These are phyloP conservation scores for Guadua angustifolia DNA, from an alignment of 176 grass and related monocot species.

Conservation along the genomic window DNA sequence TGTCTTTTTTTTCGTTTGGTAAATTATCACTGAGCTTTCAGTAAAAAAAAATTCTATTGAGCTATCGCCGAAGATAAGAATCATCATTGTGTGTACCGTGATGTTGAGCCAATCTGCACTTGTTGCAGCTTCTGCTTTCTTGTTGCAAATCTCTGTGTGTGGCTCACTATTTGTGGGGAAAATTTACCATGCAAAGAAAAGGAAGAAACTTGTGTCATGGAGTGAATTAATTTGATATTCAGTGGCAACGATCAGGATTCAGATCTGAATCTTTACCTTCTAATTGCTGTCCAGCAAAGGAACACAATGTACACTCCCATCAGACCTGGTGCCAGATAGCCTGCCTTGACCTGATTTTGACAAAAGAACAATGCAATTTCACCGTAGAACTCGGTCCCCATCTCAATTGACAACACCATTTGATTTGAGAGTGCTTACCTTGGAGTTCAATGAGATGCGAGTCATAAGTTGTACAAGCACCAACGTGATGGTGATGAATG, in stretches of 20 bases:
- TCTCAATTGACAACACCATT: background rate
- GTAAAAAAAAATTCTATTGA: too few species aligned
- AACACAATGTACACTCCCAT: slow-evolving; percentile 95
- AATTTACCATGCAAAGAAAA: background rate
- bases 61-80: background rate
- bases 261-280: slow-evolving; percentile 57
- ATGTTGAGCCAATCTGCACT: slow-evolving; percentile 91
- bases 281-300: slow-evolving; percentile 90
- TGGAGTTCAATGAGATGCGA: slow-evolving; percentile 64
- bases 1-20: background rate
- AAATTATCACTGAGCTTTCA: too few species aligned
- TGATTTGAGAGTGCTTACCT: slow-evolving; percentile 37
- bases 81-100: slow-evolving; percentile 43
- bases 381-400: background rate
- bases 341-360: slow-evolving; percentile 65
- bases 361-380: background rate
- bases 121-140: slow-evolving; percentile 66
- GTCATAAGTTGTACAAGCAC: slow-evolving; percentile 75
- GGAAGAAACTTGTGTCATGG: background rate
- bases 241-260: background rate
- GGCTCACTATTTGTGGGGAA: slow-evolving; percentile 60
- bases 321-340: slow-evolving; percentile 76
- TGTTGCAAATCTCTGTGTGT: slow-evolving; percentile 79
- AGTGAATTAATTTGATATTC: background rate
- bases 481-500: slow-evolving; percentile 90